Conservation (phyloP, 1,139 yeast genomes). For the Nakaseomyces uthaithaninus region DNA sequence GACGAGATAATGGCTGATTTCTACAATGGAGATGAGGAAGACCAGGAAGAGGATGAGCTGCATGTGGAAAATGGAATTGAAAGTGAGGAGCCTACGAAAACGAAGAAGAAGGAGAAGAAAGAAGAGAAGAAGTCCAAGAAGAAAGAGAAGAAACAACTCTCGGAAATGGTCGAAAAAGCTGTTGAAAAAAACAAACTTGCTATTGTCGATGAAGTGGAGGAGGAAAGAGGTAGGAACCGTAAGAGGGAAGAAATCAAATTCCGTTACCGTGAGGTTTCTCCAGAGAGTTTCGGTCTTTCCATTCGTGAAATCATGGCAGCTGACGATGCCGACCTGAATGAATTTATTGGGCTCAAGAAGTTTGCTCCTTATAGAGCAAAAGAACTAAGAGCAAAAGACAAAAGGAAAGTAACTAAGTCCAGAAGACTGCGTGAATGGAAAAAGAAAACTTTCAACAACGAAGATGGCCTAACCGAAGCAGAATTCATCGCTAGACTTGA, state of each 20-base stretch:
- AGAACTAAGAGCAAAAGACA: slow-evolving; percentile 68
- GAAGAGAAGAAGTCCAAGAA: slow-evolving; percentile 55
- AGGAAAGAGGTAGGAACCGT: slow-evolving; percentile 40
- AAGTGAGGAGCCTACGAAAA: slow-evolving; percentile 34
- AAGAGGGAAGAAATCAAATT: slow-evolving; percentile 46
- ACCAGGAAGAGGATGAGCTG: slow-evolving; percentile 22
- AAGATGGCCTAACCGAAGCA: slow-evolving; percentile 43
- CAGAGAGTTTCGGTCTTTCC: slow-evolving; percentile 82
- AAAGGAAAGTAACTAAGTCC: slow-evolving; percentile 74
- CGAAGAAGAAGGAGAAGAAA: slow-evolving; percentile 41
- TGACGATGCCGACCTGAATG: slow-evolving; percentile 77
- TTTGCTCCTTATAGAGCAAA: slow-evolving; percentile 85
- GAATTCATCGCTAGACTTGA: slow-evolving; percentile 6
- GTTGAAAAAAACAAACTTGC: slow-evolving; percentile 48
- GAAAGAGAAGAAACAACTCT: slow-evolving; percentile 53
- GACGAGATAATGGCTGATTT: slow-evolving; percentile 39
- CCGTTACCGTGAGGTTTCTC: slow-evolving; percentile 89
- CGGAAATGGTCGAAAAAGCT: slow-evolving; percentile 62
- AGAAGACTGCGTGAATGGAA: slow-evolving; percentile 86
- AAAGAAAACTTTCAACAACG: slow-evolving; percentile 62
- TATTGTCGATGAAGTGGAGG: slow-evolving; percentile 54
- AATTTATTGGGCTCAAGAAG: slow-evolving; percentile 79
- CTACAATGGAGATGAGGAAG: slow-evolving; percentile 18
- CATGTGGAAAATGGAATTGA: slow-evolving; percentile 21
- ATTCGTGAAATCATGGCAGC: slow-evolving; percentile 85